Base-by-base conservation (phyloP, 306 rosid species). In the Malus sylvestris region DNA sequence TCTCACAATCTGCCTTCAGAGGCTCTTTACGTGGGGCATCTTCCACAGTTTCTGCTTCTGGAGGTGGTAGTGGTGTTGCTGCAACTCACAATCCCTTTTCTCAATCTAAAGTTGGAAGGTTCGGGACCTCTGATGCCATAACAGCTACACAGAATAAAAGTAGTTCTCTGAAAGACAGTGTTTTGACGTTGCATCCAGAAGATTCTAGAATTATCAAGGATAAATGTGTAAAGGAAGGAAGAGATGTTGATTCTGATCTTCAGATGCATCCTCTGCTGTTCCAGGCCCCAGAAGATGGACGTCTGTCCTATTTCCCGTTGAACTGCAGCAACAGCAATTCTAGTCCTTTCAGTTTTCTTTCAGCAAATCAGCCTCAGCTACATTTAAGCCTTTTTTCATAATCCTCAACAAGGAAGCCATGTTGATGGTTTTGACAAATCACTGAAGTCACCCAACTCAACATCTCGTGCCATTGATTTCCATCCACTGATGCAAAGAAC, bases 261-360 rank as follows among this genome's bases (percentile, higher is more conserved):
- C 92, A 87, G 81, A 92, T 95, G 96, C 99, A 95, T 89, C 99
- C 97, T 73, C 88, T 95, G 77, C 87, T 92, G 80, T 89, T 95
- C 91, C 96, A 87, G 81, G 81, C 84, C 73, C 77, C 96, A 67
- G 93, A 92, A 77, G 89, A 84, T 84, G 88, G 91, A 67, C 79
- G 32, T 45, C 38, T 72, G 67, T 86, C 91, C 67, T 87, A 87
- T 86, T 88, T 87, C 86, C 89, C 88, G 25, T 74, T 82, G 83
- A 88, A 89, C 75, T 79, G 86, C 69, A 55, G 79, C 78, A 72
- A 95, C 65, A 83, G 85, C 58, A 35, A 81, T 83, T 80, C 96
- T 45, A 81, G 79, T 84, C 76, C 93, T 78, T 90, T 88, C 79
- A 74, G 86, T 79, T 89, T 90, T 87, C 84, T 86, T 83, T 66